Evolutionary conservation across 306 rosid genomes (phyloP).

Genomic region (Senna tora): DNA sequence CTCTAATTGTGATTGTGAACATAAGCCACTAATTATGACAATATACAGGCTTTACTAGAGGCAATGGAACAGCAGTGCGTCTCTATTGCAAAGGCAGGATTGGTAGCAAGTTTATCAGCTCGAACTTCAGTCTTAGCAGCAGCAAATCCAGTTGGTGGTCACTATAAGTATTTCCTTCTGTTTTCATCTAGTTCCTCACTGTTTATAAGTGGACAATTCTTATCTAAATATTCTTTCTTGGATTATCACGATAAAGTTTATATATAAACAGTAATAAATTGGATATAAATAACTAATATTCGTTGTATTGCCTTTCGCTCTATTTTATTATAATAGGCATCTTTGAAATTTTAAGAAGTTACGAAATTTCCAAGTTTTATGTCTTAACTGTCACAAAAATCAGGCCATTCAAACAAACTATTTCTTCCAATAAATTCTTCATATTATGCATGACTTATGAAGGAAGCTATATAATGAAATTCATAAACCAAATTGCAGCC

Average conservation of each 20-base stretch:
- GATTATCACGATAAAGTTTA: background rate
- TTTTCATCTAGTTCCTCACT: conserved; percentile 22
- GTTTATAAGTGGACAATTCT: conserved; percentile 20
- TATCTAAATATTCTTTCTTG: conserved; percentile 25
- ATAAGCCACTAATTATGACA: conserved; percentile 29
- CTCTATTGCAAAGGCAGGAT: conserved; percentile 96
- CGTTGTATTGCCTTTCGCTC: conserved; percentile 7
- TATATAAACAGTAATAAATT: conserved; percentile 21
- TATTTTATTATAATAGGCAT: conserved; percentile 3
- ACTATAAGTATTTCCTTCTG: conserved; percentile 69
- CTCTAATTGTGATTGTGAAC: conserved; percentile 30
- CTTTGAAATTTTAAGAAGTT: conserved; percentile 11
- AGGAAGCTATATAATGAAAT: conserved; percentile 32
- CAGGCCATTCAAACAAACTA: conserved; percentile 26
- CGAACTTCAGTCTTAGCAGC: conserved; percentile 95
- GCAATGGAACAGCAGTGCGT: conserved; percentile 99
- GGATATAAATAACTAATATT: conserved; percentile 16
- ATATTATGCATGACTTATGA: conserved; percentile 32
- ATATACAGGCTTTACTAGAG: conserved; percentile 77
- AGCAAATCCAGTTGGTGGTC: conserved; percentile 97
- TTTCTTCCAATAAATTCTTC: conserved; percentile 31
- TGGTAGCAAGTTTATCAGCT: conserved; percentile 95
- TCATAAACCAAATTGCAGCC: conserved; percentile 61
- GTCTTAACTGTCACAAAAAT: conserved; percentile 23
- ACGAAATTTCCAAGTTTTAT: conserved; percentile 4